Percentiles rank a stretch among this genome's conserved stretches.
phyloP scores from a whole-genome alignment of 768 basidiomycete species.

The Boletus subparvulus region DNA sequence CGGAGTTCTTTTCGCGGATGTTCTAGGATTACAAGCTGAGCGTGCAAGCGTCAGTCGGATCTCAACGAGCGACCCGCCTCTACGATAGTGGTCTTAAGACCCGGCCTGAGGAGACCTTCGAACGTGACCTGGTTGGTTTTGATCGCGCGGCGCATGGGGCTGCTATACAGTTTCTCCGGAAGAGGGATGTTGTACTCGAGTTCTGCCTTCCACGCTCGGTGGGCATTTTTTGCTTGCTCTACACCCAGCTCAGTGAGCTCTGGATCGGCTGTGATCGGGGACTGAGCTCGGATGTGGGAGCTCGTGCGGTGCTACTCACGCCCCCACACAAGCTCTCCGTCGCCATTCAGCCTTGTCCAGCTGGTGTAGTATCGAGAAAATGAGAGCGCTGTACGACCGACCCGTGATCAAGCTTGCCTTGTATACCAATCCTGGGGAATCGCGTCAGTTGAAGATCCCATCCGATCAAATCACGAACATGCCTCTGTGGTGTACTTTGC shows the following conservation, averaged over 20 bases:
- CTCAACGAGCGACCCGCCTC: slow-evolving; percentile 45
- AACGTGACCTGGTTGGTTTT: slow-evolving; percentile 58
- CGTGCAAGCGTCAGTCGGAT: neutral
- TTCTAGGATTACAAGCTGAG: slow-evolving; percentile 40
- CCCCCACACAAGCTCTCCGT: slow-evolving; percentile 71
- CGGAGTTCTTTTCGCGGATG: slow-evolving; percentile 63
- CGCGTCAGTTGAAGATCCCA: neutral
- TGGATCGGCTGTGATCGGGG: slow-evolving; percentile 53
- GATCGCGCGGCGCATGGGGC: slow-evolving; percentile 62
- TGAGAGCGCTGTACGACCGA: neutral
- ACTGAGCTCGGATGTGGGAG: neutral
- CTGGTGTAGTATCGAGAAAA: slow-evolving; percentile 27
- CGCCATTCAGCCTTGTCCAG: slow-evolving; percentile 61
- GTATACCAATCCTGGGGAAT: slow-evolving; percentile 50
- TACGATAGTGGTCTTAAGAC: slow-evolving; percentile 42
- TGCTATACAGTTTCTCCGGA: slow-evolving; percentile 58
- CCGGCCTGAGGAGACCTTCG: slow-evolving; percentile 35
- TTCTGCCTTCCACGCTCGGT: slow-evolving; percentile 50
- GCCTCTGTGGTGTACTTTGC: slow-evolving; percentile 57
- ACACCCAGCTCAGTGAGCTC: slow-evolving; percentile 58
- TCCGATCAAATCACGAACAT: slow-evolving; percentile 4
- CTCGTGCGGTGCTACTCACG: slow-evolving; percentile 44
- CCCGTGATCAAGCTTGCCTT: slow-evolving; percentile 40
- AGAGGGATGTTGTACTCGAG: slow-evolving; percentile 40
- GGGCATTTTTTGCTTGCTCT: slow-evolving; percentile 50